Evolutionary conservation across 257 asterid genomes (phyloP).

Genomic region (Salvia rosmarinus): DNA sequence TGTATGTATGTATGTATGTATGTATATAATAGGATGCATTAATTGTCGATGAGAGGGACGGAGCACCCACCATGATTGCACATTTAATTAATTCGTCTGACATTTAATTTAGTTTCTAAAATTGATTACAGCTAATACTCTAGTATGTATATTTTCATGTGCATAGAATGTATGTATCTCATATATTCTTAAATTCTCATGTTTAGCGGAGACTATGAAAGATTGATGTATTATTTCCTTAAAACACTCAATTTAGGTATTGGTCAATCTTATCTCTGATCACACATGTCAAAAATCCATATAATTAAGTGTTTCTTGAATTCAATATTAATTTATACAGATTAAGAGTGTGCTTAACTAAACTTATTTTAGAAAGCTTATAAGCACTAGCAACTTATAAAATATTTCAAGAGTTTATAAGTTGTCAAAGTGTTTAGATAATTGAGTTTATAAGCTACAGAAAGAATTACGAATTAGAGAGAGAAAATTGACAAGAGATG

Average conservation of each 20-base stretch:
- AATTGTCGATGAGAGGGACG: constrained; percentile 34
- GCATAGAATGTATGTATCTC: background rate
- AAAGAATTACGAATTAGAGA: no score
- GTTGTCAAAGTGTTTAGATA: no score
- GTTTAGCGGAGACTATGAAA: background rate
- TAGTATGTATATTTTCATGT: no score
- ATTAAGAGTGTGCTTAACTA: background rate
- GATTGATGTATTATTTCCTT: no score
- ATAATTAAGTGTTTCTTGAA: no score
- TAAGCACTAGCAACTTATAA: no score
- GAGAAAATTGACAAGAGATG: no score
- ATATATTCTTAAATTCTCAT: background rate
- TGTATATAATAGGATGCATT: constrained; percentile 27
- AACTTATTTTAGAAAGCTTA: no score
- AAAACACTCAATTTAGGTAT: no score
- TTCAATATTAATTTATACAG: no score
- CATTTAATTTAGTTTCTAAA: constrained; percentile 8
- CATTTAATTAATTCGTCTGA: background rate
- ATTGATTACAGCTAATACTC: background rate
- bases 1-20: background rate
- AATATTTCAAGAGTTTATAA: background rate
- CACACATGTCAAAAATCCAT: background rate
- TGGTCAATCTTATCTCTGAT: no score
- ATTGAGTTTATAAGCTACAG: no score
- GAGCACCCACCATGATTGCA: constrained; percentile 22